Evolutionary conservation across 192 early-diverging fungal species (phyloP), one percentile per base, ranked within the genome.

Genomic region (Chytriomyces sp.): DNA sequence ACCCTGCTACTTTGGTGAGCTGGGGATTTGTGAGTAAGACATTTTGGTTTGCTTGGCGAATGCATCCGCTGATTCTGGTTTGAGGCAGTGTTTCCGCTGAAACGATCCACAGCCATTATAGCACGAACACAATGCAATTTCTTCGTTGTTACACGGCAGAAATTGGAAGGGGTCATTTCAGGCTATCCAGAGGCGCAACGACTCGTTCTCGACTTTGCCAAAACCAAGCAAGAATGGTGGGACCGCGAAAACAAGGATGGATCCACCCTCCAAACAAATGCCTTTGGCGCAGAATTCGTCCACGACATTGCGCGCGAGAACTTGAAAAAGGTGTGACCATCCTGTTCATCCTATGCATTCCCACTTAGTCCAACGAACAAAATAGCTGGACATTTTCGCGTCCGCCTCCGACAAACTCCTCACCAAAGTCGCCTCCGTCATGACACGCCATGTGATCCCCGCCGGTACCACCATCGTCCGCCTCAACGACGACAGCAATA

Each of bases 231-330:
- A 0, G 58, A 25, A 26, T 74, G 64, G 70, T 74, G 66, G 75
- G 17, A n/a, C 22, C 44, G 44, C 14, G 44, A 49, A 49, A 67
- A 67, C 2, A 28, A 65, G 10, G 58, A 65, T 58, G 17, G 22
- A 63, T 44, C 14, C 22, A 28, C 32, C 3, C 56, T 57, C 30
- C 44, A 74, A 22, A 8, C 3, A 28, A 60, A 59, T 22, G 39
- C 54, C 6, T 82, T 82, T 73, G 80, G 80, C 39, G 73, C 81
- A 31, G 80, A 82, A 65, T 82, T 82, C 56, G 55, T 75, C 19
- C 38, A 61, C 26, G 66, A 79, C 59, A 73, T 82, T 57, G 80
- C 75, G 5, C 22, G 75, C 36, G 33, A 76, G 53, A 72, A 80
- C 39, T 14, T 82, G 36, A 64, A 38, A 22, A 81, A 81, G 63